Conservation (phyloP, 2,329 filamentous ascomycete species). For the Fusarium avenaceum region DNA sequence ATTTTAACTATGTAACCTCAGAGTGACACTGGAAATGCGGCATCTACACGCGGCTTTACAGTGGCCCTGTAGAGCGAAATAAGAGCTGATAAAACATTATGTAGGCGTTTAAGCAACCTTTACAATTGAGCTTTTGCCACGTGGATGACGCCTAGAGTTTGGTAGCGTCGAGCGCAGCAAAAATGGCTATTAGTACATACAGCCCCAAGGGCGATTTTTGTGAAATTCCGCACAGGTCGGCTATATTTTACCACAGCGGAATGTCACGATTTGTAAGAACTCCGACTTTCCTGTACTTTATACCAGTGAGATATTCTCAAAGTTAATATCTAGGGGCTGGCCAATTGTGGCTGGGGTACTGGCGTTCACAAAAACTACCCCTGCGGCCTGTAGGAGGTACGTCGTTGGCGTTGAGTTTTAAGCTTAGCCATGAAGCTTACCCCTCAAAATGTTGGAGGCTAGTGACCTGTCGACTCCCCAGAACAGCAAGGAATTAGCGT, state of each 20-base stretch:
- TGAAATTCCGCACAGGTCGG: too few species aligned
- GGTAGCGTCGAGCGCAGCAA: conserved; percentile 20
- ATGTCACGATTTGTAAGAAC: too few species aligned
- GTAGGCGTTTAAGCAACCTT: conserved; percentile 2
- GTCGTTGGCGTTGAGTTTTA: conserved; percentile 17
- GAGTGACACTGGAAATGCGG: not conserved
- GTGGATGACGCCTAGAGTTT: conserved; percentile 25
- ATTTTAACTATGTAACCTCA: conserved; percentile 1
- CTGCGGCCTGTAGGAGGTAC: not conserved
- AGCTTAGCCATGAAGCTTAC: conserved; percentile 39
- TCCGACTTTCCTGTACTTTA: too few species aligned
- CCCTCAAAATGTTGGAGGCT: conserved; percentile 5
- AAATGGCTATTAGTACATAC: not conserved
- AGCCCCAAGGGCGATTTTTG: too few species aligned
- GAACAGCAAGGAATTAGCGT: conserved; percentile 7
- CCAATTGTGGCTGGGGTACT: too few species aligned
- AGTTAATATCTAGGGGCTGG: too few species aligned
- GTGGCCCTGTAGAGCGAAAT: too few species aligned
- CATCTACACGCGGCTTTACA: not conserved
- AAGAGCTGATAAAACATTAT: not conserved
- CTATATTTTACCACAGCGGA: too few species aligned
- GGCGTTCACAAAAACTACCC: too few species aligned
- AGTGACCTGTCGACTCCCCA: conserved; percentile 1
- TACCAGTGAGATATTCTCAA: too few species aligned
- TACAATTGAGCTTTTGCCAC: conserved; percentile 27